Conservation (phyloP, 805 yeast genomes). For the Candida tallmaniae region DNA sequence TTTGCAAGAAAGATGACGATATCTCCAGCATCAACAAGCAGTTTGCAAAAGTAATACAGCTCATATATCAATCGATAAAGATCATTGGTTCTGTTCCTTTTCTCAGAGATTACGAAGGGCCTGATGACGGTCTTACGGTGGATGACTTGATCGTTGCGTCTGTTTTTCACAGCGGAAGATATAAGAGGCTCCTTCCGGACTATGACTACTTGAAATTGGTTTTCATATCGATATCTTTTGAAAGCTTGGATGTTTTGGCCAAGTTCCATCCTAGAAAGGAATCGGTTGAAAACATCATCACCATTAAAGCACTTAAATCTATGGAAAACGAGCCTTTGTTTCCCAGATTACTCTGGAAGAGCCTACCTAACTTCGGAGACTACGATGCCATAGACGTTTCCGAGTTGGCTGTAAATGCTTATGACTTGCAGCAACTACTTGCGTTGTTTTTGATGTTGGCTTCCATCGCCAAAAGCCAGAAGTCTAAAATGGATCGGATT, state of each 20-base stretch:
- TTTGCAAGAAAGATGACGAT: conserved; percentile 11
- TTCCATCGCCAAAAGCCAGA: conserved; percentile 22
- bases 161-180: conserved; percentile 41
- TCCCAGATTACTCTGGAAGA: conserved; percentile 7
- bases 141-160: conserved; percentile 21
- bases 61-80: conserved; percentile 37
- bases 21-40: conserved; percentile 1
- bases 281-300: background rate
- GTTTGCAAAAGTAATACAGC: conserved; percentile 10
- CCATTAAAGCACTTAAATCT: background rate
- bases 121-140: conserved; percentile 35
- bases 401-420: conserved; percentile 33
- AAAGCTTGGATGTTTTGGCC: background rate
- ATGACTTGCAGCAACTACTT: conserved; percentile 39
- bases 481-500: conserved; percentile 27
- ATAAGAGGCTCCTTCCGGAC: conserved; percentile 26
- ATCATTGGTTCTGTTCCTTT: conserved; percentile 50
- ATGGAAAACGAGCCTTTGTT: conserved; percentile 1
- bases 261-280: conserved; percentile 4
- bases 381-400: conserved; percentile 43
- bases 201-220: conserved; percentile 42
- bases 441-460: conserved; percentile 46
- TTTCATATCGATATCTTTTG: conserved; percentile 38
- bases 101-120: conserved; percentile 28
- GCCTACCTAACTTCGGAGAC: conserved; percentile 8